phyloP scores from a whole-genome alignment of 2,329 filamentous ascomycete genomes.

The Scytalidium lignicola region DNA sequence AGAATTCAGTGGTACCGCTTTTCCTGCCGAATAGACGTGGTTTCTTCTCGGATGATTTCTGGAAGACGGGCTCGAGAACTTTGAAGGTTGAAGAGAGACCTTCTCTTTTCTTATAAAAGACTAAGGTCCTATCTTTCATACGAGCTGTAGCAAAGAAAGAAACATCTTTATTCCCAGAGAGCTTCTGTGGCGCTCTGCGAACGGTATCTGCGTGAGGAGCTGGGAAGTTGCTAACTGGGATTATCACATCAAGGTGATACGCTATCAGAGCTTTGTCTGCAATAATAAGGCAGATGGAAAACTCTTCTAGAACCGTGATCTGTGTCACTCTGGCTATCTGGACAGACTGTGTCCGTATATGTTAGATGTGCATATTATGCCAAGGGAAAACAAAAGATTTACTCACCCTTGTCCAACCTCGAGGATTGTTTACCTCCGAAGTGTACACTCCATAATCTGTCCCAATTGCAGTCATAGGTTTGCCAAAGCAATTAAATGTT shows the following conservation, averaged over 20 bases:
- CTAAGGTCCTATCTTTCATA: slow-evolving; percentile 92
- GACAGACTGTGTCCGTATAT: slow-evolving; percentile 56
- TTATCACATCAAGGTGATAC: slow-evolving; percentile 85
- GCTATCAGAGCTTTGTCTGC: slow-evolving; percentile 88
- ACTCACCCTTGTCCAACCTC: slow-evolving; percentile 83
- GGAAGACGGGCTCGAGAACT: slow-evolving; percentile 90
- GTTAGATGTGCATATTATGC: slow-evolving; percentile 11
- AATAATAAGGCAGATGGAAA: slow-evolving; percentile 86
- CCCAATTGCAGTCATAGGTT: slow-evolving; percentile 85
- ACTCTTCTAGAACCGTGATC: slow-evolving; percentile 91
- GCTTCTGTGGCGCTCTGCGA: slow-evolving; percentile 82
- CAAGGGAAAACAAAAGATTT: not conserved
- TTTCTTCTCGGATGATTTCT: slow-evolving; percentile 84
- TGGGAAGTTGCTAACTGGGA: slow-evolving; percentile 56
- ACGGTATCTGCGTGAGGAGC: slow-evolving; percentile 64
- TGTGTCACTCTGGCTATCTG: slow-evolving; percentile 73
- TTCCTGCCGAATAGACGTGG: slow-evolving; percentile 55
- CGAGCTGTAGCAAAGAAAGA: slow-evolving; percentile 93
- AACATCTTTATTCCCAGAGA: slow-evolving; percentile 83
- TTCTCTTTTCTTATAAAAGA: slow-evolving; percentile 97
- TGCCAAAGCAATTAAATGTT: slow-evolving; percentile 78
- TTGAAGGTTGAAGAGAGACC: slow-evolving; percentile 91
- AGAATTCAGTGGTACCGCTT: slow-evolving; percentile 82
- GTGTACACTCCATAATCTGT: slow-evolving; percentile 94
- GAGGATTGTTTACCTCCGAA: slow-evolving; percentile 80